Evolutionary conservation across 331 rosid genomes (phyloP).

Genomic region (Erythrophleum ivorense): DNA sequence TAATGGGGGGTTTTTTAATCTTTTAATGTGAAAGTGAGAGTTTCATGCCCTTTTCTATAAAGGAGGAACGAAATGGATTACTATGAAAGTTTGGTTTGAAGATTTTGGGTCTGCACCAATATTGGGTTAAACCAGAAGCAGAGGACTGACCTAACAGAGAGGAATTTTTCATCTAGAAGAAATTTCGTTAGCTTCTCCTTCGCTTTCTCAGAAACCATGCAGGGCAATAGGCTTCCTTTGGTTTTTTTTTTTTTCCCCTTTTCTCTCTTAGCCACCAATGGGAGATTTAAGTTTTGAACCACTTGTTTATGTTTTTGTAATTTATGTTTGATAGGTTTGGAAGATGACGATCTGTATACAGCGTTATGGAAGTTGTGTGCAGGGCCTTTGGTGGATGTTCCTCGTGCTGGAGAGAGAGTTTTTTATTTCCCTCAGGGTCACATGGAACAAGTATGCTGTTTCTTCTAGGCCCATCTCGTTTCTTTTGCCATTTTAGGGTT

Average conservation of each 20-base stretch:
- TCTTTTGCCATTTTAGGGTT: conserved; percentile 35
- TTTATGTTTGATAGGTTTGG: conserved; percentile 43
- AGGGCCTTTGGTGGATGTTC: conserved; percentile 90
- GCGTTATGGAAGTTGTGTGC: conserved; percentile 90
- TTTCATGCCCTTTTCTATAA: conserved; percentile 4
- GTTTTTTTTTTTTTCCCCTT: neutral
- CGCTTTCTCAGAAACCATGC: conserved; percentile 51
- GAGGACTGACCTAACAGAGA: neutral
- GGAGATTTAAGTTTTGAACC: neutral
- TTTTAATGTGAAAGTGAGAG: conserved; percentile 9
- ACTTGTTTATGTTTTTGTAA: neutral
- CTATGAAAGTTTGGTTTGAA: neutral
- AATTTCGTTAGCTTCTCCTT: conserved; percentile 22
- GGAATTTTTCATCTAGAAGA: neutral
- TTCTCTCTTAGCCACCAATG: neutral
- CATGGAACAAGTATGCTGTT: conserved; percentile 75
- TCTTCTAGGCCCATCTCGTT: neutral
- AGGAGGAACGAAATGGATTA: conserved; percentile 9
- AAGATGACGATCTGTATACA: conserved; percentile 52
- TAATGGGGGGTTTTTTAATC: neutral
- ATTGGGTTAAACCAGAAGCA: neutral
- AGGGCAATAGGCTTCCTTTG: conserved; percentile 13
- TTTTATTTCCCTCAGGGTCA: conserved; percentile 96
- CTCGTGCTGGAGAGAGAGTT: conserved; percentile 60
- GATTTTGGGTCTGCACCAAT: neutral